Percentiles rank a stretch among this genome's conserved stretches.
Conservation (phyloP, 768 basidiomycete genomes). For the Hericium erinaceus region DNA sequence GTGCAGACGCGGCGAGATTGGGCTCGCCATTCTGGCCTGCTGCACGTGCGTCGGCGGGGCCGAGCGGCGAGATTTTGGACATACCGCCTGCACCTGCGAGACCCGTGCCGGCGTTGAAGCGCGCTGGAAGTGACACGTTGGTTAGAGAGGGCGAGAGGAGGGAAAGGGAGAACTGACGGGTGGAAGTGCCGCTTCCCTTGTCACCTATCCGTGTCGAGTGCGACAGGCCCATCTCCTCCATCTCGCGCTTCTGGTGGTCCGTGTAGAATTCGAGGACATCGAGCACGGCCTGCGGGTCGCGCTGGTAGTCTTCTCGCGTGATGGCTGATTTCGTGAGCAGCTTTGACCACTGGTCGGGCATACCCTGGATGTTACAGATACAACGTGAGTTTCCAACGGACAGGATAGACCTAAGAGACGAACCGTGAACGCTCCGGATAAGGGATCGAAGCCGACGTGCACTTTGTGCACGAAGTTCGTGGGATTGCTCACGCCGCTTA, state of each 20-base stretch:
- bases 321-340: constrained; percentile 96
- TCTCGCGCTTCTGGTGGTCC: constrained; percentile 92
- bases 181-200: constrained; percentile 13
- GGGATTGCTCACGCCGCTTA: constrained; percentile 89
- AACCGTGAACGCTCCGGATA: constrained; percentile 90
- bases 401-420: constrained; percentile 22
- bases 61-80: constrained; percentile 6
- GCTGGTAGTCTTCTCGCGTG: constrained; percentile 95
- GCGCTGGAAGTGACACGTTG: constrained; percentile 37
- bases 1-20: constrained; percentile 31
- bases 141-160: constrained; percentile 19
- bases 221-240: constrained; percentile 48
- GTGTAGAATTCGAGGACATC: constrained; percentile 99
- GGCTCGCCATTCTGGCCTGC: constrained; percentile 25
- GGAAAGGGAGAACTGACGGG: constrained; percentile 8
- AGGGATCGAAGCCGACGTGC: constrained; percentile 93
- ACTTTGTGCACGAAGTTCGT: constrained; percentile 99
- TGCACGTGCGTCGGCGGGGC: constrained; percentile 27
- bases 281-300: constrained; percentile 93
- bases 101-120: constrained; percentile 89
- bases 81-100: constrained; percentile 60
- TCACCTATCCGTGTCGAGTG: constrained; percentile 13
- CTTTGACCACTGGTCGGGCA: constrained; percentile 96
- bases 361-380: constrained; percentile 44
- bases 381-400: no score